Evolutionary conservation across 805 yeast species (phyloP).

Genomic region (Candida fluviatilis): DNA sequence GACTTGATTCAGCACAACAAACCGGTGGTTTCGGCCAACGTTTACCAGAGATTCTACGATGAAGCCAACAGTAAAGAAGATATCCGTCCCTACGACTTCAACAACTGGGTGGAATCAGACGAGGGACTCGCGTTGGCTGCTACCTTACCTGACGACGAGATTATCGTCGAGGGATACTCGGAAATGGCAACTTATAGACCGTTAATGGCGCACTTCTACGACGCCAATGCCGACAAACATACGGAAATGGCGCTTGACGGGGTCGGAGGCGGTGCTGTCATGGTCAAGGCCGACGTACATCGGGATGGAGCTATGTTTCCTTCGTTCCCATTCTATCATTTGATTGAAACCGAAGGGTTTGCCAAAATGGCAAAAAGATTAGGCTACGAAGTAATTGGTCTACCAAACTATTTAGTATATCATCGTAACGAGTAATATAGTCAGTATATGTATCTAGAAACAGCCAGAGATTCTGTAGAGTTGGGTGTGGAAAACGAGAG

Average conservation of each 20-base stretch:
- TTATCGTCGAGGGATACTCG: slow-evolving; percentile 89
- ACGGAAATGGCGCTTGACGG: slow-evolving; percentile 88
- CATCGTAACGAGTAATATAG: slow-evolving; percentile 88
- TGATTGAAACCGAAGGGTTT: slow-evolving; percentile 97
- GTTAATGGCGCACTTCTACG: slow-evolving; percentile 86
- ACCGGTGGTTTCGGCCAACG: slow-evolving; percentile 88
- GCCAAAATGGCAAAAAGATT: slow-evolving; percentile 96
- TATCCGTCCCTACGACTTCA: slow-evolving; percentile 89
- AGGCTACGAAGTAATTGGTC: slow-evolving; percentile 86
- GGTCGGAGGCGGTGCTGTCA: slow-evolving; percentile 95
- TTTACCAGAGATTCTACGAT: slow-evolving; percentile 77
- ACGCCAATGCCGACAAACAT: slow-evolving; percentile 54
- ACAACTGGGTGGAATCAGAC: slow-evolving; percentile 90
- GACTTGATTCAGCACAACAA: slow-evolving; percentile 83
- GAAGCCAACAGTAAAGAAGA: slow-evolving; percentile 48
- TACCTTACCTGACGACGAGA: slow-evolving; percentile 77
- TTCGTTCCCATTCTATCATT: slow-evolving; percentile 92
- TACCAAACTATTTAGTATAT: slow-evolving; percentile 91
- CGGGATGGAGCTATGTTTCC: slow-evolving; percentile 99
- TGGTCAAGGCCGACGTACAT: slow-evolving; percentile 97
- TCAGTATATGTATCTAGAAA: too few species aligned
- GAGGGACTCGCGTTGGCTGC: slow-evolving; percentile 75
- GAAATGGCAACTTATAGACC: slow-evolving; percentile 94
- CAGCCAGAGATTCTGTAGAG: too few species aligned
- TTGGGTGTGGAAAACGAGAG: too few species aligned